Conservation (phyloP, 495 filamentous ascomycete genomes). For the Venustampulla echinocandica region DNA sequence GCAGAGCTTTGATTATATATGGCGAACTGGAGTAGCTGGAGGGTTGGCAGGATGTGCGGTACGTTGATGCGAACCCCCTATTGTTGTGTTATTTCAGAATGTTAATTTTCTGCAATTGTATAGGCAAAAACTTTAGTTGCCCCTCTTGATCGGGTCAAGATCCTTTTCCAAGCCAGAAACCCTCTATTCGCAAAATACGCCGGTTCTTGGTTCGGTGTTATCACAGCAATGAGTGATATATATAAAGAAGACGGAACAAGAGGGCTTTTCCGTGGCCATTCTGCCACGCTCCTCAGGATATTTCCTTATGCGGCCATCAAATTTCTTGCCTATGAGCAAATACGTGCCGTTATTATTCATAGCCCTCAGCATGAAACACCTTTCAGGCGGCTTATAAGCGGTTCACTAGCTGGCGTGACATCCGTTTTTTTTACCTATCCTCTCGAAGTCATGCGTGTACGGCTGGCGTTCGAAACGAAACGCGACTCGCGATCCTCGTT, state of each 20-base stretch:
- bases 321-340: constrained; percentile 95
- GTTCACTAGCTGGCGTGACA: constrained; percentile 74
- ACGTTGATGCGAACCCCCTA: constrained; percentile 28
- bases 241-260: constrained; percentile 59
- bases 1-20: constrained; percentile 72
- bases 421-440: constrained; percentile 96
- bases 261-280: constrained; percentile 88
- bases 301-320: constrained; percentile 98
- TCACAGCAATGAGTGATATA: constrained; percentile 72
- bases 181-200: constrained; percentile 90
- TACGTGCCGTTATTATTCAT: constrained; percentile 66
- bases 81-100: not conserved
- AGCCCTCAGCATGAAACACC: constrained; percentile 67
- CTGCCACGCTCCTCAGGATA: constrained; percentile 85
- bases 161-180: constrained; percentile 93
- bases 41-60: constrained; percentile 83
- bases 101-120: too few species aligned
- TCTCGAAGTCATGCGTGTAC: constrained; percentile 83
- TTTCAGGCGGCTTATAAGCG: constrained; percentile 66
- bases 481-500: constrained; percentile 56
- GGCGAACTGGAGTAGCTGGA: constrained; percentile 74
- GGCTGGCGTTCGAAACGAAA: constrained; percentile 88
- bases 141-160: constrained; percentile 95
- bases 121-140: constrained; percentile 94
- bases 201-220: constrained; percentile 74